Conservation (phyloP, 306 rosid genomes). For the Ceratonia siliqua region DNA sequence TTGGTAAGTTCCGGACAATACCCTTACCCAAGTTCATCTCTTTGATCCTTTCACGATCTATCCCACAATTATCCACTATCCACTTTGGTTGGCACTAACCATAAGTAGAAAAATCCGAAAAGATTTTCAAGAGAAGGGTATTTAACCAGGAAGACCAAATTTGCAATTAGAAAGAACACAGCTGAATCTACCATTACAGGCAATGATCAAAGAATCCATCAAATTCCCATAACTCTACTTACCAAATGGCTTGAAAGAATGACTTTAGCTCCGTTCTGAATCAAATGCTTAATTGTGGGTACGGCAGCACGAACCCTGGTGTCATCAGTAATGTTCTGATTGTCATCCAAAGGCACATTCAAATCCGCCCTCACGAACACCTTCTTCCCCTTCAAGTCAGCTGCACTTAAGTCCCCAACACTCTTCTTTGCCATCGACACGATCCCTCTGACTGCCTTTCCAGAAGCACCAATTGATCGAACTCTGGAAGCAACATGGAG, state of each 20-base stretch:
- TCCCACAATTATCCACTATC: background rate
- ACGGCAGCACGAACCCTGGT: conserved; percentile 93
- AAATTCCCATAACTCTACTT: background rate
- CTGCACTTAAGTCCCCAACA: conserved; percentile 68
- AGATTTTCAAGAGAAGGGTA: background rate
- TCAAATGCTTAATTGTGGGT: conserved; percentile 88
- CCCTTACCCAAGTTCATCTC: background rate
- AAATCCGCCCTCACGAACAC: conserved; percentile 92
- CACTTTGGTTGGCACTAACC: background rate
- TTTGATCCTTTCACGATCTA: background rate
- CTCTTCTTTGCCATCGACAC: conserved; percentile 92
- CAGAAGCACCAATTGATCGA: conserved; percentile 37
- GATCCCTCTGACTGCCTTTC: conserved; percentile 57
- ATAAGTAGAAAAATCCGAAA: background rate
- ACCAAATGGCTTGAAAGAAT: conserved; percentile 96
- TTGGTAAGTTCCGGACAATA: background rate
- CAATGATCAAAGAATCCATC: background rate
- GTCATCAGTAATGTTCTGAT: conserved; percentile 89
- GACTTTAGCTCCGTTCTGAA: conserved; percentile 87
- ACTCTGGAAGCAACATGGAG: conserved; percentile 64
- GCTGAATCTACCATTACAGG: background rate
- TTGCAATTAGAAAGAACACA: background rate
- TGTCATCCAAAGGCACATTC: conserved; percentile 91
- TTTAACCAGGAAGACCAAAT: background rate
- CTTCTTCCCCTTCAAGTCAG: conserved; percentile 87